Base-by-base conservation (phyloP, 257 asterid species). In the Lycium barbarum region DNA sequence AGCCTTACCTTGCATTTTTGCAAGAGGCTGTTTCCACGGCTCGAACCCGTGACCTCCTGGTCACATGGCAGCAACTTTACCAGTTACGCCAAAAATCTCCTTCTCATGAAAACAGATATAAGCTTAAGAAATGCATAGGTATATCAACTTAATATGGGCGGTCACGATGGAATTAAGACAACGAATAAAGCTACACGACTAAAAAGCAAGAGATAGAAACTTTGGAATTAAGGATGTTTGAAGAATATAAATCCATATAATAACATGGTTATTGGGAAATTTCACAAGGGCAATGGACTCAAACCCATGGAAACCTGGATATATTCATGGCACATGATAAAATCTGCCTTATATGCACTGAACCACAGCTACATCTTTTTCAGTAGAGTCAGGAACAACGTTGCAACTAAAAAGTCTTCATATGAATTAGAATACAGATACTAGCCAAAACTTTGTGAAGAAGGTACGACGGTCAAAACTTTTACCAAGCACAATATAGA, bases 391-490 rank as follows among this genome's bases (percentile, higher is more conserved):
- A 51, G 66, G 66, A 55, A 59, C 18, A 2, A 59, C 18, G 9
- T 8, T 11, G 26, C 66, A 59, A n/a, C 18, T 40, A 40, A 40
- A 40, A 4, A 40, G 45, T 40, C 45, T 40, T 26, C 15, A 26
- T 26, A 76, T 2, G 14, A 76, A 51, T 8, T 72, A 45, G 58
- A 72, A 43, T n/a, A 76, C 47, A 78, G 58, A 78, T 7, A 26
- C 82, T 53, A 78, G 57, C 49, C 47, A 53, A 51, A 76, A 51
- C 65, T 74, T n/a, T 53, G 82, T 53, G 63, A 76, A 76, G 26
- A 7, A 78, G 65, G 65, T 10, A 26, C 17, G 82, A 53, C 0
- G 2, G 12, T 22, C 65, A 26, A 53, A 74, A 22, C 0, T 14
- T 53, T 53, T 26, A 78, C 63, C 82, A 33, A 14, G 82, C 82